Conservation (phyloP, 805 yeast genomes). For the Kodamaea kakaduensis region DNA sequence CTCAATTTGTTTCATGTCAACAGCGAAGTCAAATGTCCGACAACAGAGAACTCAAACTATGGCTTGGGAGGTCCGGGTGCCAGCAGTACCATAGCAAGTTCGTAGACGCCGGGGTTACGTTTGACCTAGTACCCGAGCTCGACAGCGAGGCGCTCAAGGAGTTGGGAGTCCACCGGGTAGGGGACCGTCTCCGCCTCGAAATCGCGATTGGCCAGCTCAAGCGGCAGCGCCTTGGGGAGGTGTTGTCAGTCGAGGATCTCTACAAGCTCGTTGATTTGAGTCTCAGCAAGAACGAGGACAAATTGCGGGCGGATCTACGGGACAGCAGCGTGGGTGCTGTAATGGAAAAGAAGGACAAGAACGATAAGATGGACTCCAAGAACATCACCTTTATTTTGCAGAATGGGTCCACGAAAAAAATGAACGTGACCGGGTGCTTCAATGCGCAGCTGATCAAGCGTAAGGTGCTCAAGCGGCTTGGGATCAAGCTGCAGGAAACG, state of each 20-base stretch:
- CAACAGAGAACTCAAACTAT: conserved; percentile 27
- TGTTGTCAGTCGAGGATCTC: conserved; percentile 25
- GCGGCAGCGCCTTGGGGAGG: conserved; percentile 23
- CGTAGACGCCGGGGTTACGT: conserved; percentile 50
- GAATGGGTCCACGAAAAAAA: conserved; percentile 65
- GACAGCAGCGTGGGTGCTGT: conserved; percentile 4
- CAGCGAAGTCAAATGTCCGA: too few relatives aligned
- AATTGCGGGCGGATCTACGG: conserved; percentile 4
- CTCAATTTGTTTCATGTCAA: too few relatives aligned
- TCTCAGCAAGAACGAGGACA: conserved; percentile 8
- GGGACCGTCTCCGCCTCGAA: conserved; percentile 74
- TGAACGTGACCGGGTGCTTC: conserved; percentile 74
- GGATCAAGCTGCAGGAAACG: conserved; percentile 40
- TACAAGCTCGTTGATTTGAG: conserved; percentile 18
- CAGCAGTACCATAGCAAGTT: conserved; percentile 32
- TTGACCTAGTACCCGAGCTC: conserved; percentile 53
- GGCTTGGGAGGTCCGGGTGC: conserved; percentile 35
- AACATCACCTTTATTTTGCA: conserved; percentile 65
- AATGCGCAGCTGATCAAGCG: conserved; percentile 75
- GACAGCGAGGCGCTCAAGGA: conserved; percentile 66
- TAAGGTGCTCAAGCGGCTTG: conserved; percentile 58
- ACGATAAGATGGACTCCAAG: conserved; percentile 24
- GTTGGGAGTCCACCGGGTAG: conserved; percentile 70
- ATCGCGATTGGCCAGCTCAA: conserved; percentile 50
- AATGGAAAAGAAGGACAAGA: conserved; percentile 5